Evolutionary conservation across 2,329 filamentous ascomycete genomes (phyloP).

Genomic region (Aurifilum marmelostoma): DNA sequence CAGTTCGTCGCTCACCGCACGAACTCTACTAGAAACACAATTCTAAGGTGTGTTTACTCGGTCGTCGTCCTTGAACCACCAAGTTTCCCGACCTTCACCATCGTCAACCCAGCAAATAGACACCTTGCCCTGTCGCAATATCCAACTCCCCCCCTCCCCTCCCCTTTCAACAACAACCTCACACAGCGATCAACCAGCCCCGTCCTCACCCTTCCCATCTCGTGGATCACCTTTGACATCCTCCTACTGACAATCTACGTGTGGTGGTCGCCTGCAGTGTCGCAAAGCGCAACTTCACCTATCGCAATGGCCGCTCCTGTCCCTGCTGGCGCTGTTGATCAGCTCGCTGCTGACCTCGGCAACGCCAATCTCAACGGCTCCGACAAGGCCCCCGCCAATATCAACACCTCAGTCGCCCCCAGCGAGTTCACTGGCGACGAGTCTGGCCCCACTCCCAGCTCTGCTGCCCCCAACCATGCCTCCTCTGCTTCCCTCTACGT

Average conservation of each 20-base stretch:
- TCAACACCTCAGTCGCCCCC: slow-evolving; percentile 73
- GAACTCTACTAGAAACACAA: slow-evolving; percentile 13
- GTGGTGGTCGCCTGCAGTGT: slow-evolving; percentile 32
- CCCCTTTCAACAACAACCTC: neutral
- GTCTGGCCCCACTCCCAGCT: slow-evolving; percentile 71
- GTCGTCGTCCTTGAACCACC: too few species aligned
- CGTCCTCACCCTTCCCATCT: neutral
- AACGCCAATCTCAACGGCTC: slow-evolving; percentile 71
- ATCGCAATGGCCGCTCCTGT: slow-evolving; percentile 64
- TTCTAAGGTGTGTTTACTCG: slow-evolving; percentile 22
- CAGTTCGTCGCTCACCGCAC: slow-evolving; percentile 14
- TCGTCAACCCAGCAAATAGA: neutral
- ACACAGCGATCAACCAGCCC: neutral
- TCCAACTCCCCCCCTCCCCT: too few species aligned
- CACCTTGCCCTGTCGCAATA: neutral
- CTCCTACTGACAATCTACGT: slow-evolving; percentile 27
- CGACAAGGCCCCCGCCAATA: slow-evolving; percentile 64
- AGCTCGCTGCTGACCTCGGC: slow-evolving; percentile 78
- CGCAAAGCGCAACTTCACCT: slow-evolving; percentile 31
- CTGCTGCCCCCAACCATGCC: slow-evolving; percentile 83
- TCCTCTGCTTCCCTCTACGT: slow-evolving; percentile 99
- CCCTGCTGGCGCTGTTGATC: slow-evolving; percentile 68
- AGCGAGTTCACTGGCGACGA: slow-evolving; percentile 58
- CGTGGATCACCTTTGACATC: neutral
- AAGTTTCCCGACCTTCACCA: neutral